These are phyloP conservation scores for Xylaria sp. DNA, from an alignment of 2,329 filamentous ascomycete species.

Conservation along the genomic window DNA sequence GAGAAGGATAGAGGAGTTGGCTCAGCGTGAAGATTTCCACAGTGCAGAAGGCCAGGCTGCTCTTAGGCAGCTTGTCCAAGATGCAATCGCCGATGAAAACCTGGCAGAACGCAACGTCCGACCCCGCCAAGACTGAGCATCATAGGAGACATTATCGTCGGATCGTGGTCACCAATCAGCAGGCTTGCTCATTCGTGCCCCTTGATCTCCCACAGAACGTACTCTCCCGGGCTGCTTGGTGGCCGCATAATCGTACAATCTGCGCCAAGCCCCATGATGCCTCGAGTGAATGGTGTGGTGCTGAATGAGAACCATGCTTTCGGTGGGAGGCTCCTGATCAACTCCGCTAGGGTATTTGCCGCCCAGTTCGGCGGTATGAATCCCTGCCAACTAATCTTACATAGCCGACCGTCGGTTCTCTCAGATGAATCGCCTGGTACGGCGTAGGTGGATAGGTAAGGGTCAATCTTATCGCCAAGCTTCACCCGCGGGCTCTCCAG, in stretches of 20 bases:
- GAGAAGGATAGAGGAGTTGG: slow-evolving; percentile 87
- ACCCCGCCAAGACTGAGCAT: slow-evolving; percentile 64
- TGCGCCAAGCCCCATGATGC: slow-evolving; percentile 56
- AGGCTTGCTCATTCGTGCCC: slow-evolving; percentile 54
- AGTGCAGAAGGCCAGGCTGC: slow-evolving; percentile 82
- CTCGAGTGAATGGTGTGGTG: slow-evolving; percentile 62
- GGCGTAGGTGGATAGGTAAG: slow-evolving; percentile 75
- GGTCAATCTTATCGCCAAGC: slow-evolving; percentile 69
- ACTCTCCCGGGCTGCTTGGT: slow-evolving; percentile 62
- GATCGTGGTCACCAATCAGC: not conserved
- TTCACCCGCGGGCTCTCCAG: slow-evolving; percentile 73
- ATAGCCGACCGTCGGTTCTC: slow-evolving; percentile 52
- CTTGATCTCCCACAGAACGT: slow-evolving; percentile 70
- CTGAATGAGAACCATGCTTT: slow-evolving; percentile 67
- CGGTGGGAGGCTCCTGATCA: slow-evolving; percentile 57
- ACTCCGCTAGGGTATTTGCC: slow-evolving; percentile 59
- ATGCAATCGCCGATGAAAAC: slow-evolving; percentile 77
- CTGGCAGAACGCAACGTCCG: slow-evolving; percentile 73
- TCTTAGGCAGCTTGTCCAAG: slow-evolving; percentile 80
- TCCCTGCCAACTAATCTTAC: slow-evolving; percentile 68
- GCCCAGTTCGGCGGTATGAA: slow-evolving; percentile 67
- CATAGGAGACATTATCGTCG: slow-evolving; percentile 38
- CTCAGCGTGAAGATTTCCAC: slow-evolving; percentile 84
- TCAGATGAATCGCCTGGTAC: slow-evolving; percentile 58
- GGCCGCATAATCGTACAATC: slow-evolving; percentile 67